These are phyloP conservation scores for Oryza officinalis DNA, from an alignment of 176 grass and related monocot genomes.

Conservation along the genomic window DNA sequence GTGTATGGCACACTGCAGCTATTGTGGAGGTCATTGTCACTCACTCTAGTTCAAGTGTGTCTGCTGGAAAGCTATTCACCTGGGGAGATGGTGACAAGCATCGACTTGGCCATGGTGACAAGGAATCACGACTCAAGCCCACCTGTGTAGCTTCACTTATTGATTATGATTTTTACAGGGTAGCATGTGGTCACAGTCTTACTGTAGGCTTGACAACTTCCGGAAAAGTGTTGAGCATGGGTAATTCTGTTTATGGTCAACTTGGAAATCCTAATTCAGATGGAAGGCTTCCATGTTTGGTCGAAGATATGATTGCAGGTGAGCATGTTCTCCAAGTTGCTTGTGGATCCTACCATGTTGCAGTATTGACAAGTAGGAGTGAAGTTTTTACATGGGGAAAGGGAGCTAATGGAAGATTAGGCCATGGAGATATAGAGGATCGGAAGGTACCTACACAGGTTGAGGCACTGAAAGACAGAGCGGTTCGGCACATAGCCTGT, in stretches of 20 bases:
- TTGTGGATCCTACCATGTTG: conserved; percentile 95
- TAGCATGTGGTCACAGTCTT: conserved; percentile 88
- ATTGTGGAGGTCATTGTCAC: conserved; percentile 79
- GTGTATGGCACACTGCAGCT: conserved; percentile 93
- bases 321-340: conserved; percentile 71
- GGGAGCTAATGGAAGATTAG: conserved; percentile 92
- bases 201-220: conserved; percentile 86
- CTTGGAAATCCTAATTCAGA: conserved; percentile 88
- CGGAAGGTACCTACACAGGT: conserved; percentile 79
- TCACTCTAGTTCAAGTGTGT: conserved; percentile 57
- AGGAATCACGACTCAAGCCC: conserved; percentile 78
- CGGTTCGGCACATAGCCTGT: conserved; percentile 77
- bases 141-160: conserved; percentile 91
- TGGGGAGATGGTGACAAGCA: conserved; percentile 99
- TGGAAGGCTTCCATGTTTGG: conserved; percentile 71
- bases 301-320: conserved; percentile 66
- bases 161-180: conserved; percentile 84
- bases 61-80: conserved; percentile 89
- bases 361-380: conserved; percentile 67
- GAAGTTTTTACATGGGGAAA: conserved; percentile 98
- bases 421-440: conserved; percentile 94
- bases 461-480: conserved; percentile 81
- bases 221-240: conserved; percentile 83
- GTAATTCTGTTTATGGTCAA: conserved; percentile 90
- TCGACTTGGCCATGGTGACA: conserved; percentile 92